phyloP scores from a whole-genome alignment of 176 grass and related monocot species.

The Zoysia japonica region DNA sequence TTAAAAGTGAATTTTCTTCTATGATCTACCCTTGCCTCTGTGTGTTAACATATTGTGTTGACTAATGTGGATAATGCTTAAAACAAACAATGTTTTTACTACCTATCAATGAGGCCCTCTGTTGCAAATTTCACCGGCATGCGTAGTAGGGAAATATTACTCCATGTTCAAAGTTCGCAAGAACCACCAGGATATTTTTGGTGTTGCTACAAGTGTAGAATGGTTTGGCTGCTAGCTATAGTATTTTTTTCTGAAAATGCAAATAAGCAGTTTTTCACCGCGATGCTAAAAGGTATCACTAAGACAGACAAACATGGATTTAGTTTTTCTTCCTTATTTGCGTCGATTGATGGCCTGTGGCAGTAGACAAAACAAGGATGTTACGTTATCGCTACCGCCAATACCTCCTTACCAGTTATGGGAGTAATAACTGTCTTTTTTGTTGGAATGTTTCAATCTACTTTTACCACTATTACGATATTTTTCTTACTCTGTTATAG shows the following conservation, averaged over 20 bases:
- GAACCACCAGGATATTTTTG: background rate
- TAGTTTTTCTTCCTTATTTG: background rate
- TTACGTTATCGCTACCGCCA: background rate
- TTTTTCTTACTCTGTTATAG: background rate
- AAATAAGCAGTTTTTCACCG: slow-evolving; percentile 2
- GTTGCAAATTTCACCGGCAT: background rate
- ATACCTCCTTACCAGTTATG: background rate
- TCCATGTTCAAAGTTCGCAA: background rate
- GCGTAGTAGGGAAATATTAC: background rate
- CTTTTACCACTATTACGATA: background rate
- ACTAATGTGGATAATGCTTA: background rate
- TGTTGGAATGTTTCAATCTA: background rate
- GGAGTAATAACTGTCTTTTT: background rate
- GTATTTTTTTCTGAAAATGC: background rate
- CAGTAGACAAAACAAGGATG: slow-evolving; percentile 3
- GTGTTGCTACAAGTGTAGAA: background rate
- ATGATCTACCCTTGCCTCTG: background rate
- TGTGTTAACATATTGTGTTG: slow-evolving; percentile 42
- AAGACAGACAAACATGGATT: background rate
- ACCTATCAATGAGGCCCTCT: background rate
- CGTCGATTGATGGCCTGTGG: background rate
- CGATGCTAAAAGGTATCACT: slow-evolving; percentile 12
- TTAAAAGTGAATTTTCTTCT: slow-evolving; percentile 10
- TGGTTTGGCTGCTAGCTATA: background rate
- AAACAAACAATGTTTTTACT: too few relatives aligned